Conservation (phyloP, 83 land plant species). For the Picea abies region DNA sequence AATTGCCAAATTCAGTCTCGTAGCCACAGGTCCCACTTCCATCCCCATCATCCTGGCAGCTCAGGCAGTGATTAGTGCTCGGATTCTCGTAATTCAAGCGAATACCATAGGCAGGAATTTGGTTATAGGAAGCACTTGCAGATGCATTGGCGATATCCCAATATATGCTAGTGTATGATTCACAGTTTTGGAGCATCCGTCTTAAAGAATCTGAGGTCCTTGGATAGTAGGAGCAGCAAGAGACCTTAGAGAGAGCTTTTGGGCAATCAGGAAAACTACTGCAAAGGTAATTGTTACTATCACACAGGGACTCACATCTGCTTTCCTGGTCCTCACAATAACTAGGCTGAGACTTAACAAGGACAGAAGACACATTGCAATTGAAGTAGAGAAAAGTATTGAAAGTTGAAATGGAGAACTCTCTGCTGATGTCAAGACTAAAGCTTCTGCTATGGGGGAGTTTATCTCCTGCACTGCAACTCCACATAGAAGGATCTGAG, state of each 20-base stretch:
- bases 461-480: constrained; percentile 30
- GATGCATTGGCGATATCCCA: constrained; percentile 38
- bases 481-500: constrained; percentile 64
- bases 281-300: constrained; percentile 58
- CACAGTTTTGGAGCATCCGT: constrained; percentile 62
- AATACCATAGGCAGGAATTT: constrained; percentile 57
- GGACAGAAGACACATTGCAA: constrained; percentile 42
- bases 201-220: constrained; percentile 60
- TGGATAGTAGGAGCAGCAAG: constrained; percentile 65
- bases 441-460: constrained; percentile 45
- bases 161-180: constrained; percentile 51
- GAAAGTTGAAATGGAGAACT: constrained; percentile 45
- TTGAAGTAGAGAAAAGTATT: constrained; percentile 71
- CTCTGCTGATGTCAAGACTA: constrained; percentile 69
- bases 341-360: constrained; percentile 40
- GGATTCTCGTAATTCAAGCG: constrained; percentile 68
- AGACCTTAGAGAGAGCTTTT: constrained; percentile 11
- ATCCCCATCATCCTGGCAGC: constrained; percentile 34
- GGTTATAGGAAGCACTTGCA: constrained; percentile 23
- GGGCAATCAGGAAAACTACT: constrained; percentile 54
- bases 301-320: constrained; percentile 57
- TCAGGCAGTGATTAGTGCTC: constrained; percentile 40
- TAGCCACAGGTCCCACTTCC: constrained; percentile 66
- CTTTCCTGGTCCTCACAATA: constrained; percentile 48
- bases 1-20: constrained; percentile 29